Evolutionary conservation across 1,139 yeast species (phyloP), one percentile per base, ranked within the genome.

Genomic region (Candida sp.): DNA sequence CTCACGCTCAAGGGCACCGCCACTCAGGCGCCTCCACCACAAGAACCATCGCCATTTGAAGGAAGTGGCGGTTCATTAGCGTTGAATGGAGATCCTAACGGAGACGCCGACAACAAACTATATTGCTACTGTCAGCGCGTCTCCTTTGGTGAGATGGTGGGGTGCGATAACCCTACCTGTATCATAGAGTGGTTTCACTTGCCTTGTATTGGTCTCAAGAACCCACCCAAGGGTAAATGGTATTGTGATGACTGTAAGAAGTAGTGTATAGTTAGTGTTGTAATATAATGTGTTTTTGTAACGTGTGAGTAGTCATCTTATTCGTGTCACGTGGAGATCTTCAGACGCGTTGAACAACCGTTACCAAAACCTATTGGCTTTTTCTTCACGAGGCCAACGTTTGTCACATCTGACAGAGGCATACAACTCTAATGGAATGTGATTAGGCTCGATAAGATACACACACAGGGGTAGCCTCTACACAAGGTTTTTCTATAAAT

Each of bases 111-210:
- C 67, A 82, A 77, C 54, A 83, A 80, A 52, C 69, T 85, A 48
- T 91, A 90, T 67, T 91, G 97, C 68, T 83, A 87, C 69, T 91
- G 97, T 66, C 90, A 88, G 60, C 83, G 90, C 56, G 92, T 88
- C 0, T 88, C 96, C 1, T 89, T 86, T 70, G 97, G 97, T 9
- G 90, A 90, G 58, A 91, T 91, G 97, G 86, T 91, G 68, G 97
- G 96, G 0, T 91, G 97, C 67, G 97, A 91, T 65, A 88, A 88
- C 61, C 85, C 83, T 22, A 85, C 85, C 57, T 91, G 97, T 72
- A 82, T 85, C 57, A 85, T 77, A 61, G 97, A 90, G 66, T 91
- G 97, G 97, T 91, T 90, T 67, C 94, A 88, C 66, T 87, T 89
- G 77, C 76, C 80, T 52, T 91, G 97, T 73, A 96, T 91, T 47